Conservation (phyloP, 2,329 filamentous ascomycete species). For the Stachybotrys chlorohalonatus region DNA sequence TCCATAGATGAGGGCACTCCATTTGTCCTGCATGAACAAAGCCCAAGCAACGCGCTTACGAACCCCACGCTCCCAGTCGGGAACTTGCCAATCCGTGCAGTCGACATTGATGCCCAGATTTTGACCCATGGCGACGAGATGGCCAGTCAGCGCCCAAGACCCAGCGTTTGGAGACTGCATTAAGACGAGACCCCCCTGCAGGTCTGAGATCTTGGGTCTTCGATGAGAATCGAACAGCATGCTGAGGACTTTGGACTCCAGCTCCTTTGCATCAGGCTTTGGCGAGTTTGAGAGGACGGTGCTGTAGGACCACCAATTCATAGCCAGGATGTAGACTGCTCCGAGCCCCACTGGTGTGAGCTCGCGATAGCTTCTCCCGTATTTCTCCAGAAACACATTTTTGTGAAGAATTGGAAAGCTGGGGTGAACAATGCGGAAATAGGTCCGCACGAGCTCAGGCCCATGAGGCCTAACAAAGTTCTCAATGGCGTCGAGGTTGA, state of each 20-base stretch:
- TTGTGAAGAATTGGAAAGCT: slow-evolving; percentile 42
- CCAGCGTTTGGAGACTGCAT: slow-evolving; percentile 21
- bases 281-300: slow-evolving; percentile 9
- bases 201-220: slow-evolving; percentile 30
- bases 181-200: slow-evolving; percentile 34
- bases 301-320: slow-evolving; percentile 26
- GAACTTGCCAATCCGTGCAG: slow-evolving; percentile 43
- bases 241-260: slow-evolving; percentile 23
- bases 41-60: slow-evolving; percentile 50
- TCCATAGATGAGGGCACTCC: slow-evolving; percentile 43
- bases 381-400: slow-evolving; percentile 43
- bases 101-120: slow-evolving; percentile 42
- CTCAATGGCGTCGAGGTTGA: slow-evolving; percentile 36
- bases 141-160: slow-evolving; percentile 27
- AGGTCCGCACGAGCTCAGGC: slow-evolving; percentile 46
- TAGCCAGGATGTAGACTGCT: slow-evolving; percentile 42
- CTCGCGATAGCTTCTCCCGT: slow-evolving; percentile 38
- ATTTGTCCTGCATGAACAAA: slow-evolving; percentile 47
- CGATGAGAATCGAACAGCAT: slow-evolving; percentile 24
- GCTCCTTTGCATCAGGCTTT: slow-evolving; percentile 25
- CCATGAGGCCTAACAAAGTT: slow-evolving; percentile 47
- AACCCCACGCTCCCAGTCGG: slow-evolving; percentile 43
- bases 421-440: slow-evolving; percentile 45
- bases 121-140: slow-evolving; percentile 36
- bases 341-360: slow-evolving; percentile 41